phyloP scores from a whole-genome alignment of 805 yeast species.

The Priceomyces haplophilus region DNA sequence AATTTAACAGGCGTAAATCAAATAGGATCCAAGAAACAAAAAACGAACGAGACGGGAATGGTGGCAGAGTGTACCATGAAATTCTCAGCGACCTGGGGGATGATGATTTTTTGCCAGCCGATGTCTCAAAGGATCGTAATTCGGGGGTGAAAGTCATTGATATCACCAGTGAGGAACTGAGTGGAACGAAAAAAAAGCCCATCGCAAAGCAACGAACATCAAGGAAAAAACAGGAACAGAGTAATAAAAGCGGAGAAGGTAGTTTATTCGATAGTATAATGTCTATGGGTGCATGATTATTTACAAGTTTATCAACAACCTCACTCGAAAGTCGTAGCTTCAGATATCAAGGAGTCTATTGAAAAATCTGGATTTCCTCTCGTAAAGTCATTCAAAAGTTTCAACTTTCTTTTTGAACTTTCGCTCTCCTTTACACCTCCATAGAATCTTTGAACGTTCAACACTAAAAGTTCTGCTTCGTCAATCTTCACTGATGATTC shows the following conservation, averaged over 20 bases:
- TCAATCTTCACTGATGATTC: slow-evolving; percentile 64
- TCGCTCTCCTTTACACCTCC: slow-evolving; percentile 56
- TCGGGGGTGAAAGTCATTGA: not conserved
- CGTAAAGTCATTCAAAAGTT: slow-evolving; percentile 66
- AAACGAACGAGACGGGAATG: not conserved
- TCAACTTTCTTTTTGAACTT: slow-evolving; percentile 45
- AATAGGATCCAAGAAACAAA: not conserved
- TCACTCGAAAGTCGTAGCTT: slow-evolving; percentile 69
- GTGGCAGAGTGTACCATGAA: not conserved
- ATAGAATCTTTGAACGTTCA: slow-evolving; percentile 79
- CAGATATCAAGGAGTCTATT: slow-evolving; percentile 63
- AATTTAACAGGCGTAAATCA: too few species aligned
- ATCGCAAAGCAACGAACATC: not conserved
- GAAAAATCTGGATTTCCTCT: slow-evolving; percentile 63
- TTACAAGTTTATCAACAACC: not conserved
- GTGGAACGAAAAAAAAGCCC: not conserved
- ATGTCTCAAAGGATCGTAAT: not conserved
- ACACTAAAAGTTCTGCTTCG: slow-evolving; percentile 74
- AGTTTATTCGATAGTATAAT: slow-evolving; percentile 8
- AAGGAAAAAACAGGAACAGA: not conserved
- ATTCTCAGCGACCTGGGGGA: slow-evolving; percentile 1
- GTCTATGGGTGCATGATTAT: slow-evolving; percentile 5
- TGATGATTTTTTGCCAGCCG: not conserved
- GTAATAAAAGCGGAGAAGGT: slow-evolving; percentile 1
- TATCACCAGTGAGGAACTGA: too few species aligned